Evolutionary conservation across 192 early-diverging fungal genomes (phyloP).

Genomic region (Lobulomyces angularis): DNA sequence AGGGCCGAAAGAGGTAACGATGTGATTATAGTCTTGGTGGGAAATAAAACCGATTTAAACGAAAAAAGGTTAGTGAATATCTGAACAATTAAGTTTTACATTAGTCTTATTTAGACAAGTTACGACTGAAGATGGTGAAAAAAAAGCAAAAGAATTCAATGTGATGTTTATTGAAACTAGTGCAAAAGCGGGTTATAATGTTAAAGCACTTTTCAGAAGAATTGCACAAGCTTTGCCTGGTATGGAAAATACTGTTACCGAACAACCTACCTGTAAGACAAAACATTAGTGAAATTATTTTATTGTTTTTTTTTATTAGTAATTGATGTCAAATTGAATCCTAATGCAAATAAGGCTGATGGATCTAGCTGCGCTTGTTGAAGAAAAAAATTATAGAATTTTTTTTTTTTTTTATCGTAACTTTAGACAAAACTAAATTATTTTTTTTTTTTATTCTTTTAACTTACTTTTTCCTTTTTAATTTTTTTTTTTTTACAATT

Average conservation of each 20-base stretch:
- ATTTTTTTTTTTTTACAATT: too few relatives aligned
- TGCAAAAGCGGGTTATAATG: constrained; percentile 97
- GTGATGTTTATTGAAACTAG: constrained; percentile 99
- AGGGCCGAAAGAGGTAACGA: constrained; percentile 95
- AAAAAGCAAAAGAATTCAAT: constrained; percentile 89
- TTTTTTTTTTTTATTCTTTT: too few relatives aligned
- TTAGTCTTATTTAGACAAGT: constrained; percentile 52
- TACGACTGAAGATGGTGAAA: constrained; percentile 92
- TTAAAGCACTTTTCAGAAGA: constrained; percentile 92
- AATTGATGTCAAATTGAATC: constrained; percentile 42
- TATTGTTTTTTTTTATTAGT: constrained; percentile 15
- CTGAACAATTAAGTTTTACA: constrained; percentile 8
- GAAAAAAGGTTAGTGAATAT: constrained; percentile 59
- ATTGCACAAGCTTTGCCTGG: constrained; percentile 89
- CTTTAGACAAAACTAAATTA: too few relatives aligned
- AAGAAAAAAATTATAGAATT: too few relatives aligned
- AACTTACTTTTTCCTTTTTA: too few relatives aligned
- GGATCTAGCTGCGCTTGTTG: constrained; percentile 43
- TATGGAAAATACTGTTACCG: constrained; percentile 54
- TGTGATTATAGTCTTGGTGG: constrained; percentile 95
- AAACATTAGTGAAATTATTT: constrained; percentile 18
- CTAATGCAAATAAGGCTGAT: constrained; percentile 24
- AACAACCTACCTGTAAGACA: too few relatives aligned
- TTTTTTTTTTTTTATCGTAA: too few relatives aligned
- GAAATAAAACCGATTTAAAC: constrained; percentile 97